A percentile compares a stretch with the other conserved stretches of the same genome.
Conservation (phyloP, 805 yeast genomes). For the Lachancea sp. region DNA sequence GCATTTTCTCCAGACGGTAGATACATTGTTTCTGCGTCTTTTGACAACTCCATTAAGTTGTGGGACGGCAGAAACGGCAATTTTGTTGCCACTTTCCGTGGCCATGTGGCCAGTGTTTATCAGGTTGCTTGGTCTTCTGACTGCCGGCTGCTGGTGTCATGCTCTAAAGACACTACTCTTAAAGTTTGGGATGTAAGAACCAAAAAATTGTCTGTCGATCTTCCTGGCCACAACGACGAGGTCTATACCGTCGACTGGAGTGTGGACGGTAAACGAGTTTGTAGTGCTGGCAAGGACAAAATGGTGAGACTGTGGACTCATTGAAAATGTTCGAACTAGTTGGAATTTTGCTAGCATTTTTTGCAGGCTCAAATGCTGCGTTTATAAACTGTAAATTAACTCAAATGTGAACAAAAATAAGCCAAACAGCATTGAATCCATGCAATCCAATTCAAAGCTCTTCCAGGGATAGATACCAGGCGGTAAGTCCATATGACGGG, state of each 20-base stretch:
- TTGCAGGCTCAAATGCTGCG: neutral
- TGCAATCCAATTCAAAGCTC: neutral
- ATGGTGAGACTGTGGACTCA: conserved; percentile 93
- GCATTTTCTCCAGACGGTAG: conserved; percentile 95
- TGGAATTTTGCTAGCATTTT: neutral
- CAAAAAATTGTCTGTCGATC: conserved; percentile 73
- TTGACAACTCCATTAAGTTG: conserved; percentile 88
- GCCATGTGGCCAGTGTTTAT: conserved; percentile 96
- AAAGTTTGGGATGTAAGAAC: conserved; percentile 95
- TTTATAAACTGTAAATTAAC: neutral
- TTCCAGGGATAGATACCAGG: neutral
- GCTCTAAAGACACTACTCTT: conserved; percentile 92
- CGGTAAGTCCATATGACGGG: neutral
- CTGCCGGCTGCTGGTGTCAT: conserved; percentile 80
- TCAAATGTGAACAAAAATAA: neutral
- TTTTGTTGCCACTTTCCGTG: conserved; percentile 83
- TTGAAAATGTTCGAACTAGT: conserved; percentile 21
- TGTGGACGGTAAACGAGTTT: conserved; percentile 85
- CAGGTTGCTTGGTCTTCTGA: conserved; percentile 98
- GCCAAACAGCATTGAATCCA: neutral
- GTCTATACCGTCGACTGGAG: conserved; percentile 98
- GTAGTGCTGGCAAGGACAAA: conserved; percentile 97
- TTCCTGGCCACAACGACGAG: conserved; percentile 95
- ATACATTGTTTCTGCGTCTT: conserved; percentile 82
- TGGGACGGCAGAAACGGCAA: conserved; percentile 96